phyloP scores from a whole-genome alignment of 2,329 filamentous ascomycete species.

The Fusarium circinatum region DNA sequence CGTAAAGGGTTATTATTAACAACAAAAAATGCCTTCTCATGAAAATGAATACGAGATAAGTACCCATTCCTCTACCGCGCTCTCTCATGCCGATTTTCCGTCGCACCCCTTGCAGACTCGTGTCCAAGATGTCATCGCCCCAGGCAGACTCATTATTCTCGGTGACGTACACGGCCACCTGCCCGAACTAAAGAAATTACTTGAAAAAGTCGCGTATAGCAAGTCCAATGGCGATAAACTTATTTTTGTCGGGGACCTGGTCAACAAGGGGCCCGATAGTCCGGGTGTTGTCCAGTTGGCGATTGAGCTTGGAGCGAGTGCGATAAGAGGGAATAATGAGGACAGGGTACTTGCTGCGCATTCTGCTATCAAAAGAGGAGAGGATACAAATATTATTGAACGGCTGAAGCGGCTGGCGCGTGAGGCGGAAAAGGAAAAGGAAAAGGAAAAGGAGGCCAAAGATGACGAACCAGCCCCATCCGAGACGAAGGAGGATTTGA shows the following conservation, averaged over 20 bases:
- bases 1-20: background rate
- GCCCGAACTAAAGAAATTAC: conserved; percentile 68
- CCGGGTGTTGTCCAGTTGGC: conserved; percentile 78
- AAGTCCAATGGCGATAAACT: conserved; percentile 67
- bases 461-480: background rate
- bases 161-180: conserved; percentile 91
- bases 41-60: background rate
- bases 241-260: conserved; percentile 77
- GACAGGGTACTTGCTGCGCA: conserved; percentile 74
- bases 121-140: background rate
- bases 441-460: background rate
- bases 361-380: conserved; percentile 9
- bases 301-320: conserved; percentile 74
- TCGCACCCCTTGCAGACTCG: background rate
- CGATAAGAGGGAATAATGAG: conserved; percentile 89
- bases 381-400: background rate
- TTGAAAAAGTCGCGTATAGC: conserved; percentile 74
- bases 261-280: conserved; percentile 87
- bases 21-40: background rate
- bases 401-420: background rate
- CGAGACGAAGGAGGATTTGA: background rate
- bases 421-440: background rate
- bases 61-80: background rate
- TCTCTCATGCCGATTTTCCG: background rate
- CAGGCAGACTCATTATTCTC: conserved; percentile 66